Evolutionary conservation across 2,329 filamentous ascomycete genomes (phyloP), one percentile per base, ranked within the genome.

Genomic region (Epichloe festucae): DNA sequence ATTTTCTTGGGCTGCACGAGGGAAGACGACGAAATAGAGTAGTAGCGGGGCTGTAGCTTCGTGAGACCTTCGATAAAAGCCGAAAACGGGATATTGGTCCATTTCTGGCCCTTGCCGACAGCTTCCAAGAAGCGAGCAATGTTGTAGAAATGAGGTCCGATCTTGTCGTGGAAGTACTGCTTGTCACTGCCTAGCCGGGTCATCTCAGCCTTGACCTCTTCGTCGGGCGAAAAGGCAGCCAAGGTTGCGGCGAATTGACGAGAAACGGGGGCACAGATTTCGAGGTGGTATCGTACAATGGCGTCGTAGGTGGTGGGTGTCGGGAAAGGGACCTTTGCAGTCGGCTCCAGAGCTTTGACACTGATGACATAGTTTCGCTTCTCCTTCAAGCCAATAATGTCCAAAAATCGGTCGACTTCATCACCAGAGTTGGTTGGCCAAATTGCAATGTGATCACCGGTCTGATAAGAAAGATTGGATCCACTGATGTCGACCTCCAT

Each of bases 1-100:
- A 98, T 89, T 73, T 89, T 91, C 70, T 95, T 84, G 66, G 93
- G 90, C 66, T 98, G 90, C 15, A 95, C 90, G 8, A 89, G 69
- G 6, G 93, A 96, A 1, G 93, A 97, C 1, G 94, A 98, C 2
- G 93, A 98, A 68, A 98, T 98, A 48, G 94, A 98, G 75, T 98
- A 98, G 77, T 97, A 98, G 48, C 93, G 88, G 40, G 93, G 91
- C 69, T 98, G 93, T 52, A 98, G 82, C 75, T 96, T 97, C 70
- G 84, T 87, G 55, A 98, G 70, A 58, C 89, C 87, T 75, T 98
- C 93, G 58, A 98, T 89, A 61, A 97, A 83, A 61, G 90, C 83
- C 8, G 93, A 95, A 72, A 98, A 97, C 15, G 93, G 94, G 52
- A 96, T 82, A 51, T 82, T 83, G 51, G 80, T 74, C 87, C 93